These are phyloP conservation scores for Metschnikowia borealis DNA, from an alignment of 805 yeast species.

Conservation along the genomic window DNA sequence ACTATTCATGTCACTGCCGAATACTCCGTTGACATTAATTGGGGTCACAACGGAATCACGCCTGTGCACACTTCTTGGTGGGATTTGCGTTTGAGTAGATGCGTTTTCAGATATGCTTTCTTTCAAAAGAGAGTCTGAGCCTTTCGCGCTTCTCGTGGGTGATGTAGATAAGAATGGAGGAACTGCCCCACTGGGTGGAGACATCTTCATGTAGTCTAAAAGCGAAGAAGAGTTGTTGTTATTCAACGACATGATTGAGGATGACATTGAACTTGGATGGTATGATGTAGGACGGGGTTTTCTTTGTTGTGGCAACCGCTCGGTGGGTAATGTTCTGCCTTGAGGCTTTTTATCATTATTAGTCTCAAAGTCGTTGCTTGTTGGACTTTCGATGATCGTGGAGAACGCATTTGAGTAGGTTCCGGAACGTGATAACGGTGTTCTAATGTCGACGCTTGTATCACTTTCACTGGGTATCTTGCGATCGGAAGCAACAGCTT, in stretches of 20 bases:
- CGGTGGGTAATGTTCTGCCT: conserved; percentile 14
- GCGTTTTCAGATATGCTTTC: conserved; percentile 16
- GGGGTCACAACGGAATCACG: conserved; percentile 39
- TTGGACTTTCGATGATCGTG: conserved; percentile 46
- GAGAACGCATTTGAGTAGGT: conserved; percentile 38
- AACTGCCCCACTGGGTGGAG: conserved; percentile 27
- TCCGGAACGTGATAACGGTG: conserved; percentile 15
- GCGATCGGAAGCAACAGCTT: conserved; percentile 70
- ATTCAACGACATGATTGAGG: conserved; percentile 18
- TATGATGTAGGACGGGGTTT: conserved; percentile 83
- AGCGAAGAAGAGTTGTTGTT: conserved; percentile 18
- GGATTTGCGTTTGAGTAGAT: conserved; percentile 10
- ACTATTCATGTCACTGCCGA: conserved; percentile 22
- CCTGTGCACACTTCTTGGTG: conserved; percentile 11
- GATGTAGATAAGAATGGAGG: conserved; percentile 37
- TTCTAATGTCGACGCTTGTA: not conserved
- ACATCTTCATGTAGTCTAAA: conserved; percentile 33
- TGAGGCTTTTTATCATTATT: conserved; percentile 5
- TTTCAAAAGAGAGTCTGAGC: conserved; percentile 23
- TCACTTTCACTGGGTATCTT: conserved; percentile 14
- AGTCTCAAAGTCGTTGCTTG: conserved; percentile 11
- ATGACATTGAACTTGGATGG: conserved; percentile 58
- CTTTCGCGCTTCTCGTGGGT: conserved; percentile 34
- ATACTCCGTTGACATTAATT: conserved; percentile 42
- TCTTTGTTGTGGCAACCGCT: conserved; percentile 44